Evolutionary conservation across 148 eudicot genomes (phyloP).

Genomic region (Rhododendron mucronatum): DNA sequence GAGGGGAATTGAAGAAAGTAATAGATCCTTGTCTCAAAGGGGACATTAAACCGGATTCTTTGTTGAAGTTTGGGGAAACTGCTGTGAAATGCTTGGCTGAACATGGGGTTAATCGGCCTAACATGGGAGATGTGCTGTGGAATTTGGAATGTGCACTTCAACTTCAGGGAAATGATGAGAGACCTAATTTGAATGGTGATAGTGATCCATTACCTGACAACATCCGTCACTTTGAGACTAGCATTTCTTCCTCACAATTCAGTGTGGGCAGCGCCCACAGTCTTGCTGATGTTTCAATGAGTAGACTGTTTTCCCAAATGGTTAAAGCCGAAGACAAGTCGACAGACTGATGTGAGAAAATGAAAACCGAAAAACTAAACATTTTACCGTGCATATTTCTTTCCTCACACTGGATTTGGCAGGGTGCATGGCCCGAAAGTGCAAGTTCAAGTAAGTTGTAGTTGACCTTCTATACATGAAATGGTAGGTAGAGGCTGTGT

Average conservation of each 20-base stretch:
- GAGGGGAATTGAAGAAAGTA: slow-evolving; percentile 33
- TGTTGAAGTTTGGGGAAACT: slow-evolving; percentile 39
- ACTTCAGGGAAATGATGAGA: slow-evolving; percentile 35
- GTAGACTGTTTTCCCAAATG: slow-evolving; percentile 52
- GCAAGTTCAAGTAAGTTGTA: neutral
- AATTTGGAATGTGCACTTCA: slow-evolving; percentile 53
- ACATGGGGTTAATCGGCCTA: slow-evolving; percentile 43
- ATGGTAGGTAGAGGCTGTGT: neutral
- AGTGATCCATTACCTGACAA: neutral
- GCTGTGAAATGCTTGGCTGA: slow-evolving; percentile 58
- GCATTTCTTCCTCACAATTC: slow-evolving; percentile 25
- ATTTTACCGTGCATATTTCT: neutral
- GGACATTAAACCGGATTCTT: slow-evolving; percentile 37
- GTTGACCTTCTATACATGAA: neutral
- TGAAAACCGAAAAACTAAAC: neutral
- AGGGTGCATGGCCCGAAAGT: neutral
- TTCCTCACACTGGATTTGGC: neutral
- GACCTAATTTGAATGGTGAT: slow-evolving; percentile 9
- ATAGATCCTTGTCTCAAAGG: slow-evolving; percentile 35
- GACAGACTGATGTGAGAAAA: neutral
- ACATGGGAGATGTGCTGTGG: slow-evolving; percentile 59
- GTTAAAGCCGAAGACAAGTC: slow-evolving; percentile 29
- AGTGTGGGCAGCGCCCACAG: slow-evolving; percentile 43
- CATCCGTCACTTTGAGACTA: slow-evolving; percentile 17
- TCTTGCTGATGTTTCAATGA: slow-evolving; percentile 45